Conservation (phyloP, 768 basidiomycete species). For the Boletellus sp. region DNA sequence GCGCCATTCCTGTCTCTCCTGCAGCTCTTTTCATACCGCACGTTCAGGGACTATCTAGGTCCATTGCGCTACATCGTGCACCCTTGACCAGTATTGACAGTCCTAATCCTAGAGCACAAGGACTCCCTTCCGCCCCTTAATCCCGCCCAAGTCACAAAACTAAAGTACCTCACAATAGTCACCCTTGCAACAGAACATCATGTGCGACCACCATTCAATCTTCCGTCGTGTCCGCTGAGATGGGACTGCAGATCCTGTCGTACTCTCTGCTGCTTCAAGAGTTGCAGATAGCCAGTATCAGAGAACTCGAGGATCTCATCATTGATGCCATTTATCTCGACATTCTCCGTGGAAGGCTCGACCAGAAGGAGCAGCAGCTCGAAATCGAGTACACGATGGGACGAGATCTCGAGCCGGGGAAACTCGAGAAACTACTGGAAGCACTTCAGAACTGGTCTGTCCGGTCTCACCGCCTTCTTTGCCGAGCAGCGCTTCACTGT, state of each 20-base stretch:
- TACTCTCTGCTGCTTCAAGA: conserved; percentile 68
- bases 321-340: conserved; percentile 96
- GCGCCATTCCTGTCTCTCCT: conserved; percentile 60
- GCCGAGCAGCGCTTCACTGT: not conserved
- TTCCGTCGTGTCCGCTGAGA: not conserved
- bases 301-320: conserved; percentile 93
- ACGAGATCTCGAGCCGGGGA: conserved; percentile 79
- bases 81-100: not conserved
- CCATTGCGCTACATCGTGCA: conserved; percentile 14
- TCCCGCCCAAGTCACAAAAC: conserved; percentile 72
- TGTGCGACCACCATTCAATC: conserved; percentile 42
- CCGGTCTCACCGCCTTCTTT: not conserved
- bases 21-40: conserved; percentile 87
- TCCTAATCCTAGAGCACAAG: conserved; percentile 52
- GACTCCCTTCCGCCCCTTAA: conserved; percentile 64
- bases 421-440: conserved; percentile 54
- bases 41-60: conserved; percentile 82
- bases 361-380: conserved; percentile 86
- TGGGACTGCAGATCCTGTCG: conserved; percentile 61
- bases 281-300: conserved; percentile 73
- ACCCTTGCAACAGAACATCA: conserved; percentile 74
- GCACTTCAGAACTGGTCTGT: conserved; percentile 68
- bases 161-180: conserved; percentile 91
- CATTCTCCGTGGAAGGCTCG: conserved; percentile 84
- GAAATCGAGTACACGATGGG: conserved; percentile 94